Conservation (phyloP, 2,329 filamentous ascomycete species). For the Pyrenochaeta sp. region DNA sequence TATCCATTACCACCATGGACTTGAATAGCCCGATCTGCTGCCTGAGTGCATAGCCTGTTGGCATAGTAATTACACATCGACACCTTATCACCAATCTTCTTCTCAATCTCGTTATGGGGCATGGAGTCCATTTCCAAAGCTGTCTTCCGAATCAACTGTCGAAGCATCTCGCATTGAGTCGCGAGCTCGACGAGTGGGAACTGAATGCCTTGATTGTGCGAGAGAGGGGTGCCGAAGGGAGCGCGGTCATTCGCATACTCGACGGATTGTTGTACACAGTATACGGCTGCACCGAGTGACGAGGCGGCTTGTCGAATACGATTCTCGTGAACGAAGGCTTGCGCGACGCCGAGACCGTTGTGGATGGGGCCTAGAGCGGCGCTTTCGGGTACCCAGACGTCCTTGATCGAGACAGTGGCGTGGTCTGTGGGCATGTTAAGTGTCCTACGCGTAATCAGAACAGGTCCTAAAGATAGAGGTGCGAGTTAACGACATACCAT, state of each 20-base stretch:
- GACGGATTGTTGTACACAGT: constrained; percentile 66
- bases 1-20: constrained; percentile 69
- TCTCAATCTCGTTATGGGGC: constrained; percentile 64
- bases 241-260: constrained; percentile 63
- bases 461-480: background rate
- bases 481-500: constrained; percentile 50
- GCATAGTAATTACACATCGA: constrained; percentile 74
- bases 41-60: constrained; percentile 67
- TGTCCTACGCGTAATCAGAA: constrained; percentile 53
- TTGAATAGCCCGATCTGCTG: constrained; percentile 70
- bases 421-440: constrained; percentile 74
- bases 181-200: constrained; percentile 70
- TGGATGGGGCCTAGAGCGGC: constrained; percentile 63
- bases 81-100: constrained; percentile 67
- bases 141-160: constrained; percentile 68
- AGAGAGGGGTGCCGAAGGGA: constrained; percentile 66
- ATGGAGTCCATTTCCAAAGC: constrained; percentile 68
- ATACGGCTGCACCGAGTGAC: constrained; percentile 66
- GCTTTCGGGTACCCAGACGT: constrained; percentile 64
- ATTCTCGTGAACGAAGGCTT: constrained; percentile 73
- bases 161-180: constrained; percentile 70
- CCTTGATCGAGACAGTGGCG: constrained; percentile 65
- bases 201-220: constrained; percentile 69
- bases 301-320: constrained; percentile 71
- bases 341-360: constrained; percentile 66